These are phyloP conservation scores for Lantana camara DNA, from an alignment of 257 asterid species.

Conservation along the genomic window DNA sequence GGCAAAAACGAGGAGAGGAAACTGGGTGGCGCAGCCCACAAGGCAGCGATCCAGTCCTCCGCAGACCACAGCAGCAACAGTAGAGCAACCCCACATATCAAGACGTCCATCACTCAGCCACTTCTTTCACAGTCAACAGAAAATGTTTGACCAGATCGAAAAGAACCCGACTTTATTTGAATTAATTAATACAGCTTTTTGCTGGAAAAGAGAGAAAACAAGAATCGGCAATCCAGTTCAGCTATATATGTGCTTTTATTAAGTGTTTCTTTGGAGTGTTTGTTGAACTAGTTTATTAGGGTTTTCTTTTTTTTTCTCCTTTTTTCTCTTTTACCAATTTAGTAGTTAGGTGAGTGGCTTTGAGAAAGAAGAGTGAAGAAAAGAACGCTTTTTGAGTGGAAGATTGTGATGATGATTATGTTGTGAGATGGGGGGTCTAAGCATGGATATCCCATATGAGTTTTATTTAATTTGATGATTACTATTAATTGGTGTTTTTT, in stretches of 20 bases:
- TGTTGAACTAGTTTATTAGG: conserved; percentile 32
- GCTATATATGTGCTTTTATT: conserved; percentile 29
- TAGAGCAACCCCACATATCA: conserved; percentile 50
- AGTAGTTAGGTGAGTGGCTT: conserved; percentile 48
- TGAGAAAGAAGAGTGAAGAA: background rate
- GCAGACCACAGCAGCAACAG: conserved; percentile 56
- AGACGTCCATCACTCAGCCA: conserved; percentile 84
- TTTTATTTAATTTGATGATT: conserved; percentile 36
- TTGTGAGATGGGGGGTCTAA: conserved; percentile 29
- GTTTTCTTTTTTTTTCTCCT: conserved; percentile 13
- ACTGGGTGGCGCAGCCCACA: conserved; percentile 34
- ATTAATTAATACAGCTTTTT: conserved; percentile 33
- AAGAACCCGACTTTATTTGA: conserved; percentile 30
- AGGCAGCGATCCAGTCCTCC: conserved; percentile 52
- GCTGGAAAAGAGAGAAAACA: conserved; percentile 29
- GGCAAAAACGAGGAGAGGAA: conserved; percentile 90
- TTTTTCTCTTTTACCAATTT: conserved; percentile 14
- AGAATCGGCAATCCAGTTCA: conserved; percentile 29
- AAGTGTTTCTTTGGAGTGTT: conserved; percentile 60
- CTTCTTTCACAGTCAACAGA: conserved; percentile 71
- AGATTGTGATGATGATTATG: conserved; percentile 48
- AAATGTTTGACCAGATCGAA: conserved; percentile 51
- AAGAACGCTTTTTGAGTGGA: conserved; percentile 14
- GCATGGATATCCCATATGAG: conserved; percentile 34
- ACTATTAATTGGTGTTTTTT: conserved; percentile 35